Evolutionary conservation across 192 early-diverging fungal species (phyloP).

Genomic region (Coemansia nantahalensis): DNA sequence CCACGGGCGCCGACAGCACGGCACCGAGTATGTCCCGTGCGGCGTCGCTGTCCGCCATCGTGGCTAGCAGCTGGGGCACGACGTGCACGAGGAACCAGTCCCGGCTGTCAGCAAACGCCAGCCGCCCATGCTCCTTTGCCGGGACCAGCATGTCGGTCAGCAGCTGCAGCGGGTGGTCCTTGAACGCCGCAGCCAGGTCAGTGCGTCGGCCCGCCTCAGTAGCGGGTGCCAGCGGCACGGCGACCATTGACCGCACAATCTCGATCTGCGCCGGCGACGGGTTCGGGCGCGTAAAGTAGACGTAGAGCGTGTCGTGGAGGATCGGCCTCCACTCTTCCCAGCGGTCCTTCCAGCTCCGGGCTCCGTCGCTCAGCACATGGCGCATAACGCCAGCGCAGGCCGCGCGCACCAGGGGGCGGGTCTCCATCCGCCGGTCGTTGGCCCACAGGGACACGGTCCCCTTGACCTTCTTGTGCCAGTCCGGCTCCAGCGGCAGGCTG

Average conservation of each 20-base stretch:
- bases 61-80: slow-evolving; percentile 15
- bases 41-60: slow-evolving; percentile 4
- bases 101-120: slow-evolving; percentile 34
- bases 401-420: slow-evolving; percentile 6
- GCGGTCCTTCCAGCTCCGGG: slow-evolving; percentile 18
- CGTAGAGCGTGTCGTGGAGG: slow-evolving; percentile 2
- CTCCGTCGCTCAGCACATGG: slow-evolving; percentile 4
- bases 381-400: slow-evolving; percentile 3
- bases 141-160: slow-evolving; percentile 14
- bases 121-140: slow-evolving; percentile 1
- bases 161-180: slow-evolving; percentile 20
- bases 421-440: slow-evolving; percentile 10
- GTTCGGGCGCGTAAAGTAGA: slow-evolving; percentile 6
- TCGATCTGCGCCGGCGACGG: slow-evolving; percentile 11
- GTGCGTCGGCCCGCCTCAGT: neutral
- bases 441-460: slow-evolving; percentile 24
- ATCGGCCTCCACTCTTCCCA: slow-evolving; percentile 33
- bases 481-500: slow-evolving; percentile 31
- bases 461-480: slow-evolving; percentile 25
- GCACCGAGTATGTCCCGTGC: slow-evolving; percentile 21
- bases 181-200: neutral
- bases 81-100: slow-evolving; percentile 44
- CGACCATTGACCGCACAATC: slow-evolving; percentile 21
- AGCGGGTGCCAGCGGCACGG: slow-evolving; percentile 8
- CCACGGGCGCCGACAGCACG: slow-evolving; percentile 20